Percentiles rank a stretch among this genome's conserved stretches.
Evolutionary conservation across 2,329 filamentous ascomycete species (phyloP).

Genomic region (Sporothrix schenckii): DNA sequence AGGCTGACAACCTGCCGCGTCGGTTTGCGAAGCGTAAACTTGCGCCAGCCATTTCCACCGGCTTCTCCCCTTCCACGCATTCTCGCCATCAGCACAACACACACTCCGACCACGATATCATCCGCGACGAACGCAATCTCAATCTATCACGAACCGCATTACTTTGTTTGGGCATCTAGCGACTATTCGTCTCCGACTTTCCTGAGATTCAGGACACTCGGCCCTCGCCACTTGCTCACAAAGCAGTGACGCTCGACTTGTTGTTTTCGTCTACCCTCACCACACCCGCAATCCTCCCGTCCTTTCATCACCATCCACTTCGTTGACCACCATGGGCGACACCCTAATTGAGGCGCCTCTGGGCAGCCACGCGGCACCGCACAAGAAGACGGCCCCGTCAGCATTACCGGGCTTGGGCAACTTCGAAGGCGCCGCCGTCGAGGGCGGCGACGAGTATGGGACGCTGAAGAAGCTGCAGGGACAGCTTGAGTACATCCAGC

Average conservation of each 20-base stretch:
- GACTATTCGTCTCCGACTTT: not conserved
- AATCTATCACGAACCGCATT: not conserved
- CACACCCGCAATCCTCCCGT: not conserved
- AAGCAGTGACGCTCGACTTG: not conserved
- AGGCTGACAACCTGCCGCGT: slow-evolving; percentile 34
- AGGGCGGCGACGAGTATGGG: slow-evolving; percentile 89
- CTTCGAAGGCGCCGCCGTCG: slow-evolving; percentile 78
- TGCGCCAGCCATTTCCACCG: slow-evolving; percentile 26
- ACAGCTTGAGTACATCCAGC: slow-evolving; percentile 96
- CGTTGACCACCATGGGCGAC: slow-evolving; percentile 69
- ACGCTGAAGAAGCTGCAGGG: slow-evolving; percentile 95
- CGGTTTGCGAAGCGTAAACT: slow-evolving; percentile 22
- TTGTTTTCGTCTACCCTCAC: not conserved
- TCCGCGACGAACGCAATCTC: slow-evolving; percentile 9
- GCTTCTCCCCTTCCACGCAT: slow-evolving; percentile 25
- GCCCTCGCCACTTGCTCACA: not conserved
- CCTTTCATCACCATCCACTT: not conserved
- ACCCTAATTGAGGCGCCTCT: slow-evolving; percentile 79
- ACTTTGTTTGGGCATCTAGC: too few species aligned
- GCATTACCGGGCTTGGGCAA: slow-evolving; percentile 88
- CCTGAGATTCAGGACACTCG: not conserved
- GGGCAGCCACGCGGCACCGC: slow-evolving; percentile 67
- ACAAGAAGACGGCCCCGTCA: slow-evolving; percentile 77
- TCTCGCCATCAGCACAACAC: slow-evolving; percentile 25
- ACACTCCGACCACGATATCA: not conserved